A percentile compares a stretch with the other conserved stretches of the same genome.
Evolutionary conservation across 306 rosid species (phyloP).

Genomic region (Acacia melanoxylon): DNA sequence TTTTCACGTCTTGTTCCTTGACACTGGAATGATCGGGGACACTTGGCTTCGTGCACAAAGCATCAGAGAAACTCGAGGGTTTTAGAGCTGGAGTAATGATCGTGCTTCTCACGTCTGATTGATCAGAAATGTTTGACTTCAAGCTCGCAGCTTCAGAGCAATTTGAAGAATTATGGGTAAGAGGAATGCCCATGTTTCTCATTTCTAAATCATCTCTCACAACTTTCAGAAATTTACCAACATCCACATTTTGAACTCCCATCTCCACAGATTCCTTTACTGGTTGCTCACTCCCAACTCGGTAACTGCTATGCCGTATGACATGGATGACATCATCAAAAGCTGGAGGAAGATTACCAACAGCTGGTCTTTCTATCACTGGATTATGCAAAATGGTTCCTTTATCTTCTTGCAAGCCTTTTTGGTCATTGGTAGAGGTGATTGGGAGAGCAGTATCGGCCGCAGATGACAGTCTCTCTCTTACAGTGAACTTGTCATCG

Average conservation of each 20-base stretch:
- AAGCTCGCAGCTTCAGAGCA: conserved; percentile 54
- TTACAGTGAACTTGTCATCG: conserved; percentile 81
- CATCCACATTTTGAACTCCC: conserved; percentile 89
- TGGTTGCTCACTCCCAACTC: conserved; percentile 87
- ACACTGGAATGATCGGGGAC: conserved; percentile 44
- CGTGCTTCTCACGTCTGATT: conserved; percentile 46
- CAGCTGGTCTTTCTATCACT: conserved; percentile 52
- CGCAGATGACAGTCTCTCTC: conserved; percentile 60
- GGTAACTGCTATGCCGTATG: conserved; percentile 94
- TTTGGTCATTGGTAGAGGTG: conserved; percentile 49
- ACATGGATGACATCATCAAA: conserved; percentile 96
- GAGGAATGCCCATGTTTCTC: conserved; percentile 47
- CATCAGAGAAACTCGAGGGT: conserved; percentile 54
- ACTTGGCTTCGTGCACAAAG: conserved; percentile 49
- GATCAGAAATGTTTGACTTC: conserved; percentile 55
- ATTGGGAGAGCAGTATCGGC: conserved; percentile 49
- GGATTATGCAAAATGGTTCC: conserved; percentile 47
- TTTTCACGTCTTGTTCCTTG: conserved; percentile 54
- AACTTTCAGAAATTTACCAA: conserved; percentile 70
- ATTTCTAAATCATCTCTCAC: conserved; percentile 75
- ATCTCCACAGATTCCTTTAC: conserved; percentile 74
- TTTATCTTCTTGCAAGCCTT: conserved; percentile 51
- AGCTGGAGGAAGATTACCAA: conserved; percentile 76
- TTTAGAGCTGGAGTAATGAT: conserved; percentile 36
- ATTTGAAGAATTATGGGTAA: conserved; percentile 49